Evolutionary conservation across 169 alveolate species (phyloP), one percentile per base, ranked within the genome.

Genomic region (Theileria orientalis): DNA sequence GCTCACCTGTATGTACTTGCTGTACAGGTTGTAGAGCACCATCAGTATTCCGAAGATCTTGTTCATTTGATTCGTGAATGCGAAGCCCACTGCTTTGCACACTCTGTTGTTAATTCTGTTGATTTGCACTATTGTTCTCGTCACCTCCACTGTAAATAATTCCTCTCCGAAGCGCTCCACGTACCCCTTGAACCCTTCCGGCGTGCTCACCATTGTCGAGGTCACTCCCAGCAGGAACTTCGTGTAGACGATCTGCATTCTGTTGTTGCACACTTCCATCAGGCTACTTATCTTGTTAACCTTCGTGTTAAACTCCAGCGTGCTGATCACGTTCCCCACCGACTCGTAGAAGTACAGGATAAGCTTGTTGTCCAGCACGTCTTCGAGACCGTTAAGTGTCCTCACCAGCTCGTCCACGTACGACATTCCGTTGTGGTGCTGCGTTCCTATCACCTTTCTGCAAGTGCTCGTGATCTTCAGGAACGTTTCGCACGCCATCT

Each of bases 401-500:
- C 41, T 27, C 27, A 82, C 60, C 57, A 82, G 44, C 67, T 73
- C 89, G 27, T 52, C 29, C 32, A 82, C 57, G 56, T 82, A 82
- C 21, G 68, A 76, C 30, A 11, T 76, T 0, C 66, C 74, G 40
- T 66, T 62, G 3, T 9, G 2, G 16, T 2, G 13, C 63, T 72
- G 84, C 40, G 69, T 11, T n/a, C 78, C 89, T 2, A 82, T 82
- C 25, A 94, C 93, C 54, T 90, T 91, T 44, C 94, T 96, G 84
- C 98, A 95, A 66, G 94, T 95, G 66, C 92, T 89, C 23, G 98
- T 85, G 25, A 97, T 96, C 68, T 95, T 95, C 67, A 98, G 82
- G 86, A 97, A 96, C 1, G 99, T 97, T 51, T 96, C 99, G 71
- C 97, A 94, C 3, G 99, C 99, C 99, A 97, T 97, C 80, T 97